These are phyloP conservation scores for Spergularia bocconei DNA, from an alignment of 148 eudicot genomes.

Conservation along the genomic window DNA sequence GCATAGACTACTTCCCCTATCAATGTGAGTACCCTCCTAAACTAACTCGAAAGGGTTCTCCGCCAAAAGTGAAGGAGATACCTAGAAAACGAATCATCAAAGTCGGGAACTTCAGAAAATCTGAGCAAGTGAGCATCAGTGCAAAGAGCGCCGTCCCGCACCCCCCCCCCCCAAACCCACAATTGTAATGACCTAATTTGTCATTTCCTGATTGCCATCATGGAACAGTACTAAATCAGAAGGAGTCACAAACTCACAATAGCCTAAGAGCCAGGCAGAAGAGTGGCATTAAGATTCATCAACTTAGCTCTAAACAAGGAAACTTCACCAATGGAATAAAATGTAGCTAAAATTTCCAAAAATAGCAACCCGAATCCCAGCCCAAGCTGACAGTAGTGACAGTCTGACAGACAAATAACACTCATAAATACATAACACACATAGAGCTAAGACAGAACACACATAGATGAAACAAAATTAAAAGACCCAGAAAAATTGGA, in stretches of 20 bases:
- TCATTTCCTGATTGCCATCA: background rate
- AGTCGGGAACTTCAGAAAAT: background rate
- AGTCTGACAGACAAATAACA: background rate
- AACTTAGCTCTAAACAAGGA: constrained; percentile 16
- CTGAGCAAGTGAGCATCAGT: background rate
- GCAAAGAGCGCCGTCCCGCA: background rate
- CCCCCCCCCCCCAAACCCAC: background rate
- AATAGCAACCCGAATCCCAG: background rate
- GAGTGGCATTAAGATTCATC: background rate
- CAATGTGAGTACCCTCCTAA: background rate
- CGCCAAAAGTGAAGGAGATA: background rate
- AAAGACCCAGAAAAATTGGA: background rate
- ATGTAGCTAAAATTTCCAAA: background rate
- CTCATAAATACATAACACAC: background rate
- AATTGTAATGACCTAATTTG: too few relatives aligned
- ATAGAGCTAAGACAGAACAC: background rate
- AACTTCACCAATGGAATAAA: background rate
- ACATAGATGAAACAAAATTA: background rate
- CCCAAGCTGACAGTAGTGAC: background rate
- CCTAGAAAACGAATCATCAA: background rate
- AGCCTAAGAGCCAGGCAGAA: background rate
- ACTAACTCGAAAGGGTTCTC: background rate
- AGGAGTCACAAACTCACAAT: background rate
- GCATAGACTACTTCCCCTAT: constrained; percentile 1
- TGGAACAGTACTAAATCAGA: background rate